phyloP scores from a whole-genome alignment of 768 basidiomycete species.

The Suillus discolor region DNA sequence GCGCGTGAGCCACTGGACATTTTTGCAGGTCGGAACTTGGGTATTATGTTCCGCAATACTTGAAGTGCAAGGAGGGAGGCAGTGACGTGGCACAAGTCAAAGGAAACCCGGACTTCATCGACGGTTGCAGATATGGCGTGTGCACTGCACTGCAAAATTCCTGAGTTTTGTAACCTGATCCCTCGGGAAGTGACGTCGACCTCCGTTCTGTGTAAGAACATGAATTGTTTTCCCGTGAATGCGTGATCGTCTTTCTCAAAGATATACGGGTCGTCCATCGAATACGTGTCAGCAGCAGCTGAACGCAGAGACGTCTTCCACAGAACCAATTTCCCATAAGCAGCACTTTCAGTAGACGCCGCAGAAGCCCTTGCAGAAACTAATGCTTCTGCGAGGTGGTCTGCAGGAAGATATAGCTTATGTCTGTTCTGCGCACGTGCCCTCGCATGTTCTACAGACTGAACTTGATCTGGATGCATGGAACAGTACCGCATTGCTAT shows the following conservation, averaged over 20 bases:
- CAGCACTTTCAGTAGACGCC: conserved; percentile 38
- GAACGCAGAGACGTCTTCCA: conserved; percentile 57
- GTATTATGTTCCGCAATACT: conserved; percentile 43
- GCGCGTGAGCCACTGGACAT: conserved; percentile 9
- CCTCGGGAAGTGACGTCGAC: conserved; percentile 28
- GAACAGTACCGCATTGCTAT: conserved; percentile 59
- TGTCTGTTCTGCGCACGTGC: conserved; percentile 47
- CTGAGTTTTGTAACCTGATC: conserved; percentile 13
- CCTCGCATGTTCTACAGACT: conserved; percentile 21
- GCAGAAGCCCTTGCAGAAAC: conserved; percentile 40
- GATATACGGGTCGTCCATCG: conserved; percentile 65
- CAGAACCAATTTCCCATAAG: conserved; percentile 45
- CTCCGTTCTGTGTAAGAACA: conserved; percentile 41
- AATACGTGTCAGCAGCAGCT: conserved; percentile 66
- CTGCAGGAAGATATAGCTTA: conserved; percentile 56
- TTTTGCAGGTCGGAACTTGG: conserved; percentile 8
- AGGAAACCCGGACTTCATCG: conserved; percentile 51
- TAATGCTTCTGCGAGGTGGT: conserved; percentile 49
- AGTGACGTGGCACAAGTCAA: conserved; percentile 72
- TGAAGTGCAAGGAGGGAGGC: conserved; percentile 59
- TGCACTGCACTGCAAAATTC: conserved; percentile 16
- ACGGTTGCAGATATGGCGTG: conserved; percentile 52
- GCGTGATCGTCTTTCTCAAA: conserved; percentile 53
- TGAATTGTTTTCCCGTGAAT: conserved; percentile 42
- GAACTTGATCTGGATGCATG: conserved; percentile 29